Evolutionary conservation across 169 alveolate genomes (phyloP).

Genomic region (Plasmodium knowlesi): DNA sequence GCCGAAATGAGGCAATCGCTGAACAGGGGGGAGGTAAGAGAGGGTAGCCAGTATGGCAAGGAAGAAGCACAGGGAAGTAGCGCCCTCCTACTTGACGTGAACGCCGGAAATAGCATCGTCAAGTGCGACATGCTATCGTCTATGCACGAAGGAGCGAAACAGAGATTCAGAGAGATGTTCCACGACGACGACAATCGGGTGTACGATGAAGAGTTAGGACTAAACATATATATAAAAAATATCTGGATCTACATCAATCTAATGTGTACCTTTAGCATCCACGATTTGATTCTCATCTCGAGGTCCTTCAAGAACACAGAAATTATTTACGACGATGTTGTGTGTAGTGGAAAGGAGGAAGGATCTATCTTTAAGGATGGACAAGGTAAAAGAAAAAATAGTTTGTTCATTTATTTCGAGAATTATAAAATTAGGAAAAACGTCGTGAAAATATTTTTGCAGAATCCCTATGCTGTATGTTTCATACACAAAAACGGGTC

Average conservation of each 20-base stretch:
- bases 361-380: conserved; percentile 16
- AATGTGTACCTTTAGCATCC: conserved; percentile 27
- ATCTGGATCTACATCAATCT: conserved; percentile 52
- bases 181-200: conserved; percentile 14
- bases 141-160: conserved; percentile 25
- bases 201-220: conserved; percentile 17
- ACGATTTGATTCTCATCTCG: conserved; percentile 44
- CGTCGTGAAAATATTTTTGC: conserved; percentile 58
- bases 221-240: conserved; percentile 45
- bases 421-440: conserved; percentile 58
- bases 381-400: not conserved
- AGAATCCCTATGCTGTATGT: conserved; percentile 37
- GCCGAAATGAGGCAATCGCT: not conserved
- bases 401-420: conserved; percentile 8
- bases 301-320: conserved; percentile 68
- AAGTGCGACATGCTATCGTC: conserved; percentile 45
- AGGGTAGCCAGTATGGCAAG: not conserved
- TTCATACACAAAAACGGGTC: conserved; percentile 70
- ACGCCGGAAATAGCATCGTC: not conserved
- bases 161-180: conserved; percentile 11
- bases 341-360: not conserved
- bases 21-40: not conserved
- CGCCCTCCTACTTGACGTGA: conserved; percentile 14
- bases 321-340: conserved; percentile 38
- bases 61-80: not conserved